Percentiles rank a stretch among this genome's conserved stretches.
These are phyloP conservation scores for Neurospora hispaniola DNA, from an alignment of 495 filamentous ascomycete genomes.

Conservation along the genomic window DNA sequence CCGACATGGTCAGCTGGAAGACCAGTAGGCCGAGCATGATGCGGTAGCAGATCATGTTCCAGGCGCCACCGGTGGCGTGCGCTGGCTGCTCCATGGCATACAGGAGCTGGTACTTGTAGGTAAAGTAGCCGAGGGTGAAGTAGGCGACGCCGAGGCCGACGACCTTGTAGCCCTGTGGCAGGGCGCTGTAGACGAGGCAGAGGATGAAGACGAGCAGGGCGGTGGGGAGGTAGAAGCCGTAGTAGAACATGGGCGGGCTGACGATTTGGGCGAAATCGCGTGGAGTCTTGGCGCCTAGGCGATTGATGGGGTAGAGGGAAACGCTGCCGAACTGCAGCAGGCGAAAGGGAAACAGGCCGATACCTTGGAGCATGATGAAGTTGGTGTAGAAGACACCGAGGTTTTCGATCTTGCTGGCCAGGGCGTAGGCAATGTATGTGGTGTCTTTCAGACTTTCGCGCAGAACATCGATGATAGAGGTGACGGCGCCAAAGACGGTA, in stretches of 20 bases:
- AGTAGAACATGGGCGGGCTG: slow-evolving; percentile 81
- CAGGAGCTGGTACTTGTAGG: slow-evolving; percentile 95
- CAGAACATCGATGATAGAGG: slow-evolving; percentile 58
- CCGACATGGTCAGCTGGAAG: slow-evolving; percentile 86
- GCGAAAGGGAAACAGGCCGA: slow-evolving; percentile 87
- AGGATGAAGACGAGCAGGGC: slow-evolving; percentile 87
- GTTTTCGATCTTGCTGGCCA: slow-evolving; percentile 64
- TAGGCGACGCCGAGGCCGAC: slow-evolving; percentile 77
- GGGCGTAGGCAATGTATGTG: slow-evolving; percentile 59
- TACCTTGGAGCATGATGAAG: slow-evolving; percentile 83
- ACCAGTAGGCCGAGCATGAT: slow-evolving; percentile 72
- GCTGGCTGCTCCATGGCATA: slow-evolving; percentile 97
- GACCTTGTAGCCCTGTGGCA: slow-evolving; percentile 72
- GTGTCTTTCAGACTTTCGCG: slow-evolving; percentile 67
- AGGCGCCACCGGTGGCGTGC: slow-evolving; percentile 86
- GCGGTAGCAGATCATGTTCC: slow-evolving; percentile 90
- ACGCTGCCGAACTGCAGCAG: slow-evolving; percentile 85
- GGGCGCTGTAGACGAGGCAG: slow-evolving; percentile 86
- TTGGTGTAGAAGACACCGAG: slow-evolving; percentile 84
- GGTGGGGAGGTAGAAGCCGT: slow-evolving; percentile 90
- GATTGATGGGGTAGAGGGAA: slow-evolving; percentile 68
- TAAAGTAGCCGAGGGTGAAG: slow-evolving; percentile 81
- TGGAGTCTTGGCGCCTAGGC: slow-evolving; percentile 75
- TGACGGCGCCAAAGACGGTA: slow-evolving; percentile 77
- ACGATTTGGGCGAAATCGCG: slow-evolving; percentile 80